These are phyloP conservation scores for Coemansia sp. DNA, from an alignment of 192 early-diverging fungal genomes.

Conservation along the genomic window DNA sequence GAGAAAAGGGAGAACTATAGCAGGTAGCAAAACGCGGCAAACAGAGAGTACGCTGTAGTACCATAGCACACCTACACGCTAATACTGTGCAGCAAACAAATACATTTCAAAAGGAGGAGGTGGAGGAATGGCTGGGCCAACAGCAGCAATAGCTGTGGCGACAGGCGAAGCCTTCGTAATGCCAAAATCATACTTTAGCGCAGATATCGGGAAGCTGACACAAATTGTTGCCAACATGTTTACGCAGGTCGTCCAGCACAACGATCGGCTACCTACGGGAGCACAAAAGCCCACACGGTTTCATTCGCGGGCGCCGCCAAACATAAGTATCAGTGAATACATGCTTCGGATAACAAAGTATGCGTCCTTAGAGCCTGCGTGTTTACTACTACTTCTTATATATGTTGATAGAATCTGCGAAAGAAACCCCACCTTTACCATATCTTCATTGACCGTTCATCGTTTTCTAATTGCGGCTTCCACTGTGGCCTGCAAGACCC, in stretches of 20 bases:
- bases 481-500: conserved; percentile 80
- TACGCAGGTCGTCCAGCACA: conserved; percentile 59
- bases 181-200: conserved; percentile 44
- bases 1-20: not conserved
- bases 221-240: conserved; percentile 53
- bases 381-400: conserved; percentile 83
- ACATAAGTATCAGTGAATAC: conserved; percentile 87
- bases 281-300: conserved; percentile 81
- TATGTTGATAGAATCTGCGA: conserved; percentile 93
- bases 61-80: no score
- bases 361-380: conserved; percentile 84
- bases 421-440: conserved; percentile 74
- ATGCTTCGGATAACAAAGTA: conserved; percentile 88
- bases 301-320: conserved; percentile 88
- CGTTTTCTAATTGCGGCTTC: conserved; percentile 90
- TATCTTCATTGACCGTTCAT: conserved; percentile 91
- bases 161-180: conserved; percentile 13
- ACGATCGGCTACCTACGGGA: conserved; percentile 61
- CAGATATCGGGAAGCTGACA: conserved; percentile 44
- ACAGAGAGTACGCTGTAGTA: not conserved
- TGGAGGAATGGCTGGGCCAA: not conserved
- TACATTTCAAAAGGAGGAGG: not conserved
- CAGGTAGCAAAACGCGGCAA: not conserved
- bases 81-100: no score
- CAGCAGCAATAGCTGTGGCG: not conserved